Evolutionary conservation across 2,329 filamentous ascomycete species (phyloP).

Genomic region (Fusarium sp.): DNA sequence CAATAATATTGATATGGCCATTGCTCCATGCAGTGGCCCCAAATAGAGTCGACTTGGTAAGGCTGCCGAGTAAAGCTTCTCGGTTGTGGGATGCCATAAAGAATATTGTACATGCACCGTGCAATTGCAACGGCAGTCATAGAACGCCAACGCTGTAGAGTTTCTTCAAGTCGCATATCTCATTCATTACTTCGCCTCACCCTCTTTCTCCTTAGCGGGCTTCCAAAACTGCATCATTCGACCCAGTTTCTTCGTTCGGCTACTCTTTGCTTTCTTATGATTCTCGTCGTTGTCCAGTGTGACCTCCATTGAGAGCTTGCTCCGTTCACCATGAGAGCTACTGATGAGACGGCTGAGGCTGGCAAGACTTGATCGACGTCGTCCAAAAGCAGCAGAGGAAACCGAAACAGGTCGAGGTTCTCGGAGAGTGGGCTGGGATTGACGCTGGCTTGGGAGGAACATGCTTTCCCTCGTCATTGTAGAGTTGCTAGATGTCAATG

Average conservation of each 20-base stretch:
- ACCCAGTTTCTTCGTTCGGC: slow-evolving; percentile 75
- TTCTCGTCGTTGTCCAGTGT: slow-evolving; percentile 64
- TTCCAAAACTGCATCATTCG: slow-evolving; percentile 85
- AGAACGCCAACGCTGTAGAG: slow-evolving; percentile 23
- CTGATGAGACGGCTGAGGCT: slow-evolving; percentile 81
- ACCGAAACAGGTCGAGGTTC: slow-evolving; percentile 71
- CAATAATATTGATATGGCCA: slow-evolving; percentile 6
- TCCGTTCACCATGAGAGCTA: slow-evolving; percentile 77
- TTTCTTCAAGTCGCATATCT: slow-evolving; percentile 4
- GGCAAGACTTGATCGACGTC: slow-evolving; percentile 78
- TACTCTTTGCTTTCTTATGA: slow-evolving; percentile 63
- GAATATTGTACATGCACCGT: slow-evolving; percentile 51
- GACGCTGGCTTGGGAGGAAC: slow-evolving; percentile 55
- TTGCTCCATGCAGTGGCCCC: neutral
- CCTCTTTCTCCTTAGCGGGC: slow-evolving; percentile 60
- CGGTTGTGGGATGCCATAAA: slow-evolving; percentile 37
- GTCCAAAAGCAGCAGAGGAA: slow-evolving; percentile 69
- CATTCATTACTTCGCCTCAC: slow-evolving; percentile 38
- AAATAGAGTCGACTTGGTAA: slow-evolving; percentile 7
- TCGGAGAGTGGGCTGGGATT: slow-evolving; percentile 58
- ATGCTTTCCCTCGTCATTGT: slow-evolving; percentile 77
- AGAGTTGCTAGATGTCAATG: slow-evolving; percentile 77
- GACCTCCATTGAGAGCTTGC: slow-evolving; percentile 77
- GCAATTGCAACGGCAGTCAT: slow-evolving; percentile 46
- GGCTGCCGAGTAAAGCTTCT: slow-evolving; percentile 1